Evolutionary conservation across 768 basidiomycete genomes (phyloP).

Genomic region (Dioszegia crocea): DNA sequence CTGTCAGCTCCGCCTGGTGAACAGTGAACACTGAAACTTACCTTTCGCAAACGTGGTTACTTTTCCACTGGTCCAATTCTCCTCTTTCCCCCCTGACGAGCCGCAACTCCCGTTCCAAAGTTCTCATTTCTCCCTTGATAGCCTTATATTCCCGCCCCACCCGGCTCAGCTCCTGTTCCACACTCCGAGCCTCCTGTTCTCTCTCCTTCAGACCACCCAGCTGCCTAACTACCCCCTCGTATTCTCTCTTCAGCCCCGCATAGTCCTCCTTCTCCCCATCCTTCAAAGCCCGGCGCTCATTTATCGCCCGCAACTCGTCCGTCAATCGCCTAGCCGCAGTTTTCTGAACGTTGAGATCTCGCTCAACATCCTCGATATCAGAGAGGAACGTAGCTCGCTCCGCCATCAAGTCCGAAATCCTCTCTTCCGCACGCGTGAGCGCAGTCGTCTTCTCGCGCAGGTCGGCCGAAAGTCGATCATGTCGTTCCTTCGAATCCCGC

Average conservation of each 20-base stretch:
- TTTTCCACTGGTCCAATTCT: slow-evolving; percentile 53
- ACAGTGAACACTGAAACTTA: slow-evolving; percentile 52
- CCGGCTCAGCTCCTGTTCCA: neutral
- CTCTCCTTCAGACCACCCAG: slow-evolving; percentile 38
- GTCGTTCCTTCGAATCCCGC: neutral
- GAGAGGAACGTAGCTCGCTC: slow-evolving; percentile 17
- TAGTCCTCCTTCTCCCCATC: slow-evolving; percentile 36
- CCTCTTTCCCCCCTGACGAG: slow-evolving; percentile 4
- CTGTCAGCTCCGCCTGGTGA: neutral
- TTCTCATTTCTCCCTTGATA: slow-evolving; percentile 13
- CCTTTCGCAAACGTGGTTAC: slow-evolving; percentile 49
- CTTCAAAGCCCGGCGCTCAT: slow-evolving; percentile 20
- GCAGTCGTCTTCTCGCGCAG: neutral
- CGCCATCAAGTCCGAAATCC: neutral
- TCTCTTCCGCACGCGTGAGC: neutral
- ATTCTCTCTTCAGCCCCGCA: slow-evolving; percentile 52
- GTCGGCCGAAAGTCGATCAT: neutral
- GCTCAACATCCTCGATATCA: slow-evolving; percentile 34
- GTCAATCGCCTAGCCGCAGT: slow-evolving; percentile 44
- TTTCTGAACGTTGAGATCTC: slow-evolving; percentile 24
- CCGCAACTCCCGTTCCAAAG: slow-evolving; percentile 18
- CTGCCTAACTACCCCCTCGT: neutral
- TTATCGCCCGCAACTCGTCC: slow-evolving; percentile 15
- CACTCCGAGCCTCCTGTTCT: neutral
- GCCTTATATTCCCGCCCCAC: slow-evolving; percentile 5